Conservation (phyloP, 106 monocot genomes). For the Allium sativum region DNA sequence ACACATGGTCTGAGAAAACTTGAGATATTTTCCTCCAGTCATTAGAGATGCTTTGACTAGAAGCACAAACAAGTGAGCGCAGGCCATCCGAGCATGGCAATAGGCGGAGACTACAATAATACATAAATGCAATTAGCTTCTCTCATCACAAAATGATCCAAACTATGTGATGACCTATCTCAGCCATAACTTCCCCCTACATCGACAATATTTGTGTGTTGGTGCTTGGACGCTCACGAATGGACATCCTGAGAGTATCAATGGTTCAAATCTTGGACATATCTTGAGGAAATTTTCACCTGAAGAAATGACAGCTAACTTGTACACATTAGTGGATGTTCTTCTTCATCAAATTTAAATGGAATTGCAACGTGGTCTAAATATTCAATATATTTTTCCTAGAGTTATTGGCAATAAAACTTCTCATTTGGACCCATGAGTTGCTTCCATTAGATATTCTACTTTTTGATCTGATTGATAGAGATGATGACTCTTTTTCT, state of each 20-base stretch:
- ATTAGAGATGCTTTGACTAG: slow-evolving; percentile 61
- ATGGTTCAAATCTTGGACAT: slow-evolving; percentile 74
- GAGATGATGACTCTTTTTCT: slow-evolving; percentile 92
- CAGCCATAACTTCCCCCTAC: slow-evolving; percentile 87
- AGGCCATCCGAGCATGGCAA: slow-evolving; percentile 96
- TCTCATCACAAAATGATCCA: slow-evolving; percentile 73
- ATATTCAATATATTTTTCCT: slow-evolving; percentile 64
- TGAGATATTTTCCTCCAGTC: slow-evolving; percentile 78
- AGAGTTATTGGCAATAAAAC: slow-evolving; percentile 72
- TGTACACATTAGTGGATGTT: slow-evolving; percentile 97
- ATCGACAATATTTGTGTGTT: slow-evolving; percentile 91
- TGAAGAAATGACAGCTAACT: slow-evolving; percentile 93
- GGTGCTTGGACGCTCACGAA: slow-evolving; percentile 97
- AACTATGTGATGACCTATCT: slow-evolving; percentile 74
- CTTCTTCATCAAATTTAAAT: slow-evolving; percentile 94
- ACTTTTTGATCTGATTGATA: slow-evolving; percentile 89
- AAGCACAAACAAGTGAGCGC: slow-evolving; percentile 71
- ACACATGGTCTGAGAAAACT: slow-evolving; percentile 99
- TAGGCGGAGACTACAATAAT: slow-evolving; percentile 93
- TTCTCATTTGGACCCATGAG: slow-evolving; percentile 91
- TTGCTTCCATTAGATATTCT: slow-evolving; percentile 95
- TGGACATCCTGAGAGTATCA: slow-evolving; percentile 81
- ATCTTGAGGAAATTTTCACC: slow-evolving; percentile 91
- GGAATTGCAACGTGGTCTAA: slow-evolving; percentile 74
- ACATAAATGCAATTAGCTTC: slow-evolving; percentile 82